A percentile compares a stretch with the other conserved stretches of the same genome.
Conservation (phyloP, 2,329 filamentous ascomycete species). For the Fusarium sp. region DNA sequence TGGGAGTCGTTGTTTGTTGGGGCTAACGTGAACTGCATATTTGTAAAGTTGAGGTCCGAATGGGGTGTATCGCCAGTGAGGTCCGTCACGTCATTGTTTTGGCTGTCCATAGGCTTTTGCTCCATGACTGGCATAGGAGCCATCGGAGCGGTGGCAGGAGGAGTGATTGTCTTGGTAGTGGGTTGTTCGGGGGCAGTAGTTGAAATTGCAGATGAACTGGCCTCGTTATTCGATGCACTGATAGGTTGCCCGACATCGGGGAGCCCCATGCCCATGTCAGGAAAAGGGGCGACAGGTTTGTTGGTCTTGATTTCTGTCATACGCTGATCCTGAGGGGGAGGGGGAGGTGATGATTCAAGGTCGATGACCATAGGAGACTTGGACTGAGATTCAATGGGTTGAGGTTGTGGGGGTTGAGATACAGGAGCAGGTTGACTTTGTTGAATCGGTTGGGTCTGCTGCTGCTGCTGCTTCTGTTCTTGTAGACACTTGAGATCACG, state of each 20-base stretch:
- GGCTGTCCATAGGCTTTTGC: slow-evolving; percentile 40
- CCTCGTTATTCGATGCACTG: slow-evolving; percentile 42
- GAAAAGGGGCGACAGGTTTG: slow-evolving; percentile 65
- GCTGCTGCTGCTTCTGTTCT: slow-evolving; percentile 47
- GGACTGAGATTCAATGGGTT: slow-evolving; percentile 52
- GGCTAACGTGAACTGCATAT: slow-evolving; percentile 68
- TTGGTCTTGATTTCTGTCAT: slow-evolving; percentile 51
- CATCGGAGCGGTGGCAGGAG: slow-evolving; percentile 36
- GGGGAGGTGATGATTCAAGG: slow-evolving; percentile 51
- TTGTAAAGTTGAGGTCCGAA: slow-evolving; percentile 64
- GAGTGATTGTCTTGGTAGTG: slow-evolving; percentile 47
- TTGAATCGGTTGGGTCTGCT: slow-evolving; percentile 34
- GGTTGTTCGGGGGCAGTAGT: slow-evolving; percentile 19
- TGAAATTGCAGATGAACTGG: slow-evolving; percentile 20
- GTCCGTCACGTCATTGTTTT: slow-evolving; percentile 37
- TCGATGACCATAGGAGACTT: slow-evolving; percentile 55
- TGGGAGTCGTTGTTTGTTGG: slow-evolving; percentile 53
- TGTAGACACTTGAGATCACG: slow-evolving; percentile 63
- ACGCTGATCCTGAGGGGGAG: slow-evolving; percentile 48
- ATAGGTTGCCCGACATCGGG: slow-evolving; percentile 45
- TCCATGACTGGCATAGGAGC: slow-evolving; percentile 49
- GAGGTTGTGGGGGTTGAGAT: slow-evolving; percentile 44
- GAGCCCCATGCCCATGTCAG: slow-evolving; percentile 67
- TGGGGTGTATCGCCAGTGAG: slow-evolving; percentile 37
- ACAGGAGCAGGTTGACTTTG: slow-evolving; percentile 26